Percentiles rank a stretch among this genome's conserved stretches.
Evolutionary conservation across 2,329 filamentous ascomycete species (phyloP).

Genomic region (Cladophialophora psammophila): DNA sequence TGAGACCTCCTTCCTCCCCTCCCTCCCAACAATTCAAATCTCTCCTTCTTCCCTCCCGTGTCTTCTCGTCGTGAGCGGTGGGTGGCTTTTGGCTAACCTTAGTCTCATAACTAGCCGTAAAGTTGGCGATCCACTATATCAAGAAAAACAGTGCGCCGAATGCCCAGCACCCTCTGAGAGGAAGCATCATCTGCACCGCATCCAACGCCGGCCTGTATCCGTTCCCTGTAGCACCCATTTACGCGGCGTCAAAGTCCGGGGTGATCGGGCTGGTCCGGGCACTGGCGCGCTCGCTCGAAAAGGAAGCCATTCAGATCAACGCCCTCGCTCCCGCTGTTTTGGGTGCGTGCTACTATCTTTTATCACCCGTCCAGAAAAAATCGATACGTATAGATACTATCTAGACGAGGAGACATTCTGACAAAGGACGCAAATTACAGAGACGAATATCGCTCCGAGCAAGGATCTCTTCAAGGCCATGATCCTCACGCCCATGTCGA

Average conservation of each 20-base stretch:
- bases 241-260: constrained; percentile 58
- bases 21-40: too few relatives aligned
- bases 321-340: constrained; percentile 59
- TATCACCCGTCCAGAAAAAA: too few relatives aligned
- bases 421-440: too few relatives aligned
- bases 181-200: constrained; percentile 60
- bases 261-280: constrained; percentile 60
- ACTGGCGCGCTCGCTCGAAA: constrained; percentile 49
- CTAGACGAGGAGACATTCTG: too few relatives aligned
- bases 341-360: constrained; percentile 52
- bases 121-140: constrained; percentile 60
- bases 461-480: constrained; percentile 57
- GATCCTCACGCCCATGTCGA: constrained; percentile 61
- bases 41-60: too few relatives aligned
- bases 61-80: too few relatives aligned
- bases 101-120: constrained; percentile 55
- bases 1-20: too few relatives aligned
- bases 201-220: constrained; percentile 62
- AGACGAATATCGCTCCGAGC: constrained; percentile 56
- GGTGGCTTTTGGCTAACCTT: too few relatives aligned
- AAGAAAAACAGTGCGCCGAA: constrained; percentile 49
- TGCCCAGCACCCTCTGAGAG: constrained; percentile 42
- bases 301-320: constrained; percentile 59
- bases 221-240: constrained; percentile 60
- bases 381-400: too few relatives aligned